Conservation (phyloP, 1,139 yeast genomes). For the Hyphopichia khmerensis region DNA sequence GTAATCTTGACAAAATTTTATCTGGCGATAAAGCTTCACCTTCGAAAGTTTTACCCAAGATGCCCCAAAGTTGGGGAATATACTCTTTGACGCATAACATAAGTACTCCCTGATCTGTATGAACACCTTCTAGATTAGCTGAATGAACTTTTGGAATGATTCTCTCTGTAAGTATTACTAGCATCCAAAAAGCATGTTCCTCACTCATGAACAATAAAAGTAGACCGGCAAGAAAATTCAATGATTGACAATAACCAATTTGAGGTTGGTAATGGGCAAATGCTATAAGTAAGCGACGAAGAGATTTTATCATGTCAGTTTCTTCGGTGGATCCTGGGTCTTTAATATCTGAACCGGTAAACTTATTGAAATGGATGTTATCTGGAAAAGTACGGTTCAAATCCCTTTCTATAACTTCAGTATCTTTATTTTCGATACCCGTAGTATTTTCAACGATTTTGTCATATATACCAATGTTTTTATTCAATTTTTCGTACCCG, state of each 20-base stretch:
- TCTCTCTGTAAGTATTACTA: conserved; percentile 81
- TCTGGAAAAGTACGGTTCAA: conserved; percentile 93
- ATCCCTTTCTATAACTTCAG: conserved; percentile 92
- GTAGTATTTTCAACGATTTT: conserved; percentile 57
- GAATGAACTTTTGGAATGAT: conserved; percentile 93
- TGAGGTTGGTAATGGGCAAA: conserved; percentile 86
- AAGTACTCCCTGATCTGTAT: conserved; percentile 90
- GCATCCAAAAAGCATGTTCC: conserved; percentile 93
- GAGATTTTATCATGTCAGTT: conserved; percentile 63
- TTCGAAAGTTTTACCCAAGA: conserved; percentile 43
- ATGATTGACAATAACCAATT: conserved; percentile 93
- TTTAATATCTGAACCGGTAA: conserved; percentile 3
- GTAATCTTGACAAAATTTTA: conserved; percentile 66
- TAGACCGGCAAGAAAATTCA: conserved; percentile 88
- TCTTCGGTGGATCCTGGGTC: conserved; percentile 32
- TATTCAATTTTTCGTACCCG: conserved; percentile 74
- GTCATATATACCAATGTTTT: conserved; percentile 72
- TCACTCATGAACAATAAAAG: conserved; percentile 81
- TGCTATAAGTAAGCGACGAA: conserved; percentile 79
- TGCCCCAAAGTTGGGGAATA: conserved; percentile 77
- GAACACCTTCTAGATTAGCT: conserved; percentile 87
- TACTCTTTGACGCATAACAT: conserved; percentile 85
- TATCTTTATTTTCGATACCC: conserved; percentile 59
- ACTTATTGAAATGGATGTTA: conserved; percentile 63
- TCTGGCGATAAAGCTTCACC: conserved; percentile 53